Percentiles rank a stretch among this genome's conserved stretches.
Conservation (phyloP, 176 grass and related monocot genomes). For the Panicum miliaceum region DNA sequence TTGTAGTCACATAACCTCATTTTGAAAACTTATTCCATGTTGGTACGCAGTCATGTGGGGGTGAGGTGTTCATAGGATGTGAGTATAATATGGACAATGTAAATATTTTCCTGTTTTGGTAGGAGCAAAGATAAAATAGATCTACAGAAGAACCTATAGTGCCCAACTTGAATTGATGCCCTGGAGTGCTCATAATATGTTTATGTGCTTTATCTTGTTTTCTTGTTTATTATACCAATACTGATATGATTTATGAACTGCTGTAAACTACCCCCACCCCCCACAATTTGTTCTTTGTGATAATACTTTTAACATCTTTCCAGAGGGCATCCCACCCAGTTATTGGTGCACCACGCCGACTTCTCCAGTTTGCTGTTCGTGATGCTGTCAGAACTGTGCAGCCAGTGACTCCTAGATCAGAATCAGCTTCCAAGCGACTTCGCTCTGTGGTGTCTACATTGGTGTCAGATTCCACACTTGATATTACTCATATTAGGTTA, state of each 20-base stretch:
- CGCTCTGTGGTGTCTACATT: conserved; percentile 74
- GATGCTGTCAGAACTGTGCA: conserved; percentile 84
- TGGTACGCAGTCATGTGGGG: not conserved
- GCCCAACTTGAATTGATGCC: not conserved
- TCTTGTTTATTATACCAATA: not conserved
- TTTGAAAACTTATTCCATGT: not conserved
- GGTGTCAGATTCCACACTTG: conserved; percentile 46
- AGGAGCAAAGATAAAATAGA: too few species aligned
- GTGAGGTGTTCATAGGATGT: not conserved
- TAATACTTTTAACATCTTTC: conserved; percentile 35
- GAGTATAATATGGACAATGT: not conserved
- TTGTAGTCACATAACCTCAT: not conserved
- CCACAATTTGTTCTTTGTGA: not conserved
- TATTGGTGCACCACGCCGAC: conserved; percentile 71
- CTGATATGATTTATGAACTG: not conserved
- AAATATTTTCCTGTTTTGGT: not conserved
- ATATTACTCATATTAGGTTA: conserved; percentile 52
- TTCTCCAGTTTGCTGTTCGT: conserved; percentile 98
- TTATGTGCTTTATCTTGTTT: conserved; percentile 1
- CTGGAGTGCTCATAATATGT: not conserved
- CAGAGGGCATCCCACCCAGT: conserved; percentile 50
- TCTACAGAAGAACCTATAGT: not conserved
- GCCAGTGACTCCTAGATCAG: conserved; percentile 49
- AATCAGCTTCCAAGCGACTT: conserved; percentile 67
- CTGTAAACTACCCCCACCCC: not conserved